Base-by-base conservation (phyloP, 139 green algal genomes). In the Raphidocelis subcapitata region DNA sequence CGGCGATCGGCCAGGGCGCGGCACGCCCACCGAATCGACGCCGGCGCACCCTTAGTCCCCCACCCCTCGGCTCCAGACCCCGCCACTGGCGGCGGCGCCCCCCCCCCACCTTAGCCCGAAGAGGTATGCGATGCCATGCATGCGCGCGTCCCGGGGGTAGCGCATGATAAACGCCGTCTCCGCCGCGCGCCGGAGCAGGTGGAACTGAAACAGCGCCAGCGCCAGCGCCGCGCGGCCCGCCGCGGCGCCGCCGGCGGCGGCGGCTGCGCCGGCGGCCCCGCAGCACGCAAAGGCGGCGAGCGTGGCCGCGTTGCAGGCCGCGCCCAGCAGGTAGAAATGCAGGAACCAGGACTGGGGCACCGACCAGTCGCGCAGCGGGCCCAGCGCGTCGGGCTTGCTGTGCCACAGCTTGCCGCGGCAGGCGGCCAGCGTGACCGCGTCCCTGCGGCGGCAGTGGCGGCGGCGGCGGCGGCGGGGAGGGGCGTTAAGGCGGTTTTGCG, bases 41-140 rank as follows among this genome's bases (percentile, higher is more conserved):
- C 49, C 49, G 18, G 18, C n/a, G n/a, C n/a, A n/a, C n/a, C n/a
- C n/a, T n/a, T n/a, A n/a, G n/a, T n/a, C n/a, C n/a, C n/a, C n/a
- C n/a, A n/a, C n/a, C n/a, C n/a, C n/a, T n/a, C n/a, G n/a, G n/a
- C n/a, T n/a, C n/a, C n/a, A n/a, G n/a, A n/a, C n/a, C n/a, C n/a
- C n/a, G n/a, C n/a, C n/a, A n/a, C n/a, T n/a, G n/a, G n/a, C n/a
- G n/a, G n/a, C n/a, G n/a, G n/a, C n/a, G n/a, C n/a, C n/a, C n/a
- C n/a, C n/a, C n/a, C n/a, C 63, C 1, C 71, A 86, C 76, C 73
- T 84, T 49, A 93, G 49, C 36, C 89, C 90, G 78, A 92, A 95
- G 0, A 90, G 10, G 75, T 95, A 95, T 0, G 90, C 90, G 24
- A 95, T 82, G 26, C 84, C 37, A 72, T 95, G 90, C 90, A 95